Percentiles rank a stretch among this genome's conserved stretches.
These are phyloP conservation scores for Phallus indusiatus DNA, from an alignment of 768 basidiomycete species.

Conservation along the genomic window DNA sequence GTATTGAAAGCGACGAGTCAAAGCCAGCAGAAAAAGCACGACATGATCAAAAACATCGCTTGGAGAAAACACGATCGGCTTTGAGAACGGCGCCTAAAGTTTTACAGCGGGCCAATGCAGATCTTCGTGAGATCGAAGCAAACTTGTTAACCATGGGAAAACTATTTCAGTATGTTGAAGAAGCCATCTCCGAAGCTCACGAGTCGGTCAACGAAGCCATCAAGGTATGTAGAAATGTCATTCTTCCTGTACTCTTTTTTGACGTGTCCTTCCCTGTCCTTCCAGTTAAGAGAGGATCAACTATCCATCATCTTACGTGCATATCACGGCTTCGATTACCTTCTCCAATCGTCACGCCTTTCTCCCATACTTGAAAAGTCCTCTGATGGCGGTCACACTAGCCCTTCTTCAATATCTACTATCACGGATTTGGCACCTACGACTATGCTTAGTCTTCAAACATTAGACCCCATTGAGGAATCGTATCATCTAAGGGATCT, in stretches of 20 bases:
- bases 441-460: slow-evolving; percentile 14
- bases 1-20: neutral
- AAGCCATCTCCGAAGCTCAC: neutral
- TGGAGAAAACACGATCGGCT: neutral
- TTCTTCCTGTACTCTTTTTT: neutral
- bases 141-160: neutral
- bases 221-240: neutral
- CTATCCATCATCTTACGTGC: neutral
- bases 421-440: neutral
- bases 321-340: neutral
- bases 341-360: slow-evolving; percentile 20
- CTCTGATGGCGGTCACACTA: slow-evolving; percentile 12
- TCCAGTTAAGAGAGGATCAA: slow-evolving; percentile 6
- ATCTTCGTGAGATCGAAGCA: neutral
- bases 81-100: neutral
- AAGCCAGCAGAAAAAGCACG: neutral
- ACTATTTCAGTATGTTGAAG: neutral
- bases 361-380: slow-evolving; percentile 23
- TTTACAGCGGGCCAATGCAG: slow-evolving; percentile 1
- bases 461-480: slow-evolving; percentile 52
- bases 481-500: slow-evolving; percentile 50
- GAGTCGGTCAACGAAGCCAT: slow-evolving; percentile 1
- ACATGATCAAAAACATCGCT: neutral
- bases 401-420: slow-evolving; percentile 11
- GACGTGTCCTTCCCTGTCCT: neutral